Percentiles rank a stretch among this genome's conserved stretches.
Evolutionary conservation across 495 filamentous ascomycete genomes (phyloP).

Genomic region (Aspergillus cristatus): DNA sequence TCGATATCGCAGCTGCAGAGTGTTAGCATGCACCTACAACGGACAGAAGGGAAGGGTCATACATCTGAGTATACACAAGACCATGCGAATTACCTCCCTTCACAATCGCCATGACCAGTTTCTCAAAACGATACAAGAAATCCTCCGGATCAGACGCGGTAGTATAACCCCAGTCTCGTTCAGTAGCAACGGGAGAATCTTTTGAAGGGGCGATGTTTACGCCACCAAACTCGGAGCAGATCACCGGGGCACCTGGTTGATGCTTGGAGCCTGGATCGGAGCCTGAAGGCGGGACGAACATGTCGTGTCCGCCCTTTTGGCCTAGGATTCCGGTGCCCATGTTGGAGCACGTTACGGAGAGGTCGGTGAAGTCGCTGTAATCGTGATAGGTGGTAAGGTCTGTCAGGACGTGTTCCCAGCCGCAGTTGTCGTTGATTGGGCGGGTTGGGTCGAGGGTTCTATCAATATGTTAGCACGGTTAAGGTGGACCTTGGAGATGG

Average conservation of each 20-base stretch:
- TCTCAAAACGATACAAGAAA: conserved; percentile 22
- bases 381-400: conserved; percentile 55
- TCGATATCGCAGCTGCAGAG: conserved; percentile 26
- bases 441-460: conserved; percentile 47
- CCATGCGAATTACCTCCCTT: conserved; percentile 28
- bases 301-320: conserved; percentile 30
- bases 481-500: neutral
- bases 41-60: conserved; percentile 7
- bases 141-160: conserved; percentile 27
- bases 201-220: conserved; percentile 46
- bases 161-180: conserved; percentile 32
- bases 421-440: conserved; percentile 56
- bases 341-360: conserved; percentile 36
- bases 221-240: conserved; percentile 52
- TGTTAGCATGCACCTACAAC: neutral
- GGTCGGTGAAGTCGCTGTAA: conserved; percentile 42
- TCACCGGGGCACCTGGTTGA: conserved; percentile 40
- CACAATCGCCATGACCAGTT: conserved; percentile 26
- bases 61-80: conserved; percentile 33
- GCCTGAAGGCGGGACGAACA: conserved; percentile 39
- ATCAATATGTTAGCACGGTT: neutral
- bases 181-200: conserved; percentile 11
- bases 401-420: conserved; percentile 51
- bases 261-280: conserved; percentile 37
- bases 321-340: conserved; percentile 36